Percentiles rank a stretch among this genome's conserved stretches.
Evolutionary conservation across 139 green algal genomes (phyloP).

Genomic region (Haematococcus lacustris): DNA sequence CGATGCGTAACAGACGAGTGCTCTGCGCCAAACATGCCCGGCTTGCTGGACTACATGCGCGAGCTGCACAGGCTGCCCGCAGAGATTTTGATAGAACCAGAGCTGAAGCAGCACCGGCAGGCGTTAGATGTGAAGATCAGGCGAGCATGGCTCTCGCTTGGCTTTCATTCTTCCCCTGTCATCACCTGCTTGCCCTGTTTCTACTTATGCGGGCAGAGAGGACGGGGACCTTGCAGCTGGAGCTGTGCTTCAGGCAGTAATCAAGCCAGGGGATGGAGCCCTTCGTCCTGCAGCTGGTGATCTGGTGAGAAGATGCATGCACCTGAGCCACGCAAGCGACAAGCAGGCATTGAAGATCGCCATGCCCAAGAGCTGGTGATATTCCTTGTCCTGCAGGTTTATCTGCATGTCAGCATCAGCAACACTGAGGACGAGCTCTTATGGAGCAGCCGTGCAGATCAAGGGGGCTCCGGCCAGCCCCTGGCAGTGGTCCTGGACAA

Average conservation of each 20-base stretch:
- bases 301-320: constrained; percentile 24
- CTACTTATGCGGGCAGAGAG: no score
- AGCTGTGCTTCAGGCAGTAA: constrained; percentile 36
- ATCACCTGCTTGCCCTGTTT: no score
- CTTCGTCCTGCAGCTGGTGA: constrained; percentile 27
- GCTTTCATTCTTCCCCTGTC: no score
- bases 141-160: no score
- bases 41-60: no score
- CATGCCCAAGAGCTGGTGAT: background rate
- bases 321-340: background rate
- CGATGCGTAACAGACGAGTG: no score
- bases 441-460: constrained; percentile 38
- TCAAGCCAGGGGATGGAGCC: constrained; percentile 33
- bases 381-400: constrained; percentile 1
- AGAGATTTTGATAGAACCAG: background rate
- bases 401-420: constrained; percentile 41
- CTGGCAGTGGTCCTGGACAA: constrained; percentile 58
- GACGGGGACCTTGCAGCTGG: constrained; percentile 46
- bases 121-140: background rate
- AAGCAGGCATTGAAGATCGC: constrained; percentile 7
- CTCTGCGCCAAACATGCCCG: no score
- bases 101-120: constrained; percentile 1
- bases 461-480: constrained; percentile 56
- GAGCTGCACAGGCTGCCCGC: background rate
- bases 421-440: constrained; percentile 35